Base-by-base conservation (phyloP, 2,329 filamentous ascomycete genomes). In the Cordyceps farinosa region DNA sequence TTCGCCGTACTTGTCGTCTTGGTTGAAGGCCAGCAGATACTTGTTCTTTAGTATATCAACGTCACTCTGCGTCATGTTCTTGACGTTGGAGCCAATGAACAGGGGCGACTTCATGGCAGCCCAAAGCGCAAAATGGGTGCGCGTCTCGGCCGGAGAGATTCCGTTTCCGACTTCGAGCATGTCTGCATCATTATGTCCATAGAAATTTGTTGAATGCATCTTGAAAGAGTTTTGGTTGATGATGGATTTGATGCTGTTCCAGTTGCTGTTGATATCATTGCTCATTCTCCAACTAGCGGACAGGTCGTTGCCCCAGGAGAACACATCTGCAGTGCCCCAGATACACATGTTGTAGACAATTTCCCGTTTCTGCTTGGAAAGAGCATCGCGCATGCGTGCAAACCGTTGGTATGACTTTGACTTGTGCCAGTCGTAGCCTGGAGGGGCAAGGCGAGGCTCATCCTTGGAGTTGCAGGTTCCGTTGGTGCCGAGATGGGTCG, bases 331-430 rank as follows among this genome's bases (percentile, higher is more conserved):
- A 17, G 77, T 69, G 4, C 84, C 84, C 82, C 83, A 85, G 36
- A 80, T 76, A 68, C 82, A 86, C 15, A 86, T 72, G 11, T 76
- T 80, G 70, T 80, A 85, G 4, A 81, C 69, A 13, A 85, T 84
- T 0, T 77, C 74, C 15, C 77, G 73, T 54, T 78, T 73, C 59
- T 79, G 77, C 27, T 67, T 74, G 1, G 76, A 68, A 3, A 86
- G 73, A 0, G 81, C 81, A 68, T 84, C 78, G n/a, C 80, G 75
- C 84, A 87, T 86, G 27, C 68, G 65, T 5, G 67, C 68, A 70
- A 79, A 87, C 9, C 84, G 77, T 34, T 76, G 67, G 3, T 78
- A 76, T 0, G 80, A 82, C 27, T 75, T 79, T 44, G 80, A 83
- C 0, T 70, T 75, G 17, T 73, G 72, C 78, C 78, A 85, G 72